Conservation (phyloP, 2,329 filamentous ascomycete species). For the Cladosporium sp. region DNA sequence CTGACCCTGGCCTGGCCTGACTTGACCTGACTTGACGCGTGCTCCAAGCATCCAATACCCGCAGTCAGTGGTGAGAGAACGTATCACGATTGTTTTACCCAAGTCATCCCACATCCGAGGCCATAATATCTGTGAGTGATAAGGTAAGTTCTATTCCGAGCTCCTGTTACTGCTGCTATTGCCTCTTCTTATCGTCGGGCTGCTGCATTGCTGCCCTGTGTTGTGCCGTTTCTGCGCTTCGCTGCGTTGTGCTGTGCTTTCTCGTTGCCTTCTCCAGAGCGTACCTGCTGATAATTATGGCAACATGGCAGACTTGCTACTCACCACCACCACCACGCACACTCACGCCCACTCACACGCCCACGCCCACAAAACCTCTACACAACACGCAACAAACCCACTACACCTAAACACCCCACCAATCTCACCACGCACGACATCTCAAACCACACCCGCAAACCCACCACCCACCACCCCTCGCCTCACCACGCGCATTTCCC, state of each 20-base stretch:
- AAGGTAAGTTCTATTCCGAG: no score
- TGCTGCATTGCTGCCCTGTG: background rate
- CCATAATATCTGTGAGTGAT: no score
- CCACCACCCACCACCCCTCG: slow-evolving; percentile 25
- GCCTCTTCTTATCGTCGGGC: no score
- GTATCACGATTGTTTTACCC: no score
- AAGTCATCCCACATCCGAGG: no score
- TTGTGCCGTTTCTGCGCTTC: no score
- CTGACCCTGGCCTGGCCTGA: no score
- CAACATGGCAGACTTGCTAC: slow-evolving; percentile 2
- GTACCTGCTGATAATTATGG: background rate
- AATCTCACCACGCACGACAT: background rate
- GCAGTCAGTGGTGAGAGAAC: no score
- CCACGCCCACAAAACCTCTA: background rate
- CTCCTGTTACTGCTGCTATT: no score
- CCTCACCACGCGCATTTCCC: slow-evolving; percentile 33
- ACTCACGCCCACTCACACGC: background rate
- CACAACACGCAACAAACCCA: background rate
- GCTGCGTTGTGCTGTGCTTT: slow-evolving; percentile 6
- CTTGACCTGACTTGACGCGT: no score
- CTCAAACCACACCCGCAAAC: background rate
- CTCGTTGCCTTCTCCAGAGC: background rate
- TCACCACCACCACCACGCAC: background rate
- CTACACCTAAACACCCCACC: background rate
- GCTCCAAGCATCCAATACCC: no score